Conservation (phyloP, 345 rosid genomes). For the Syzygium aqueum region DNA sequence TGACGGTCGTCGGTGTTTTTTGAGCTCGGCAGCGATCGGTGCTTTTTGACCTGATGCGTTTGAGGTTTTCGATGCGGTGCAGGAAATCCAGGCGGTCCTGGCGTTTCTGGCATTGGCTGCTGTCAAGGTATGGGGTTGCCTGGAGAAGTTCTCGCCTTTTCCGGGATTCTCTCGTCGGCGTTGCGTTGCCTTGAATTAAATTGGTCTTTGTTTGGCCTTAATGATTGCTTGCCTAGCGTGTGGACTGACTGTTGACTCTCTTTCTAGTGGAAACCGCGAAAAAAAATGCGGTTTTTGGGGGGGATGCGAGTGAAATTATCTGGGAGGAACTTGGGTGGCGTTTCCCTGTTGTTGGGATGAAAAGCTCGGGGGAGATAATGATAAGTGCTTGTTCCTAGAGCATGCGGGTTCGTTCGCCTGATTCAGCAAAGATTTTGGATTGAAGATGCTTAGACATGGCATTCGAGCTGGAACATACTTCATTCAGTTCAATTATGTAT, state of each 20-base stretch:
- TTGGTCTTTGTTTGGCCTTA: background rate
- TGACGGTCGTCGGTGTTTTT: background rate
- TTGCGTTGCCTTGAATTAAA: background rate
- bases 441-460: background rate
- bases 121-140: constrained; percentile 35
- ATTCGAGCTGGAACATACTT: background rate
- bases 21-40: background rate
- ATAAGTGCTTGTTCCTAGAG: background rate
- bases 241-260: background rate
- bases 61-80: constrained; percentile 4
- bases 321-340: background rate
- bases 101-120: constrained; percentile 43
- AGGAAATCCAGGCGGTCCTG: constrained; percentile 85
- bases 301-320: background rate
- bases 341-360: background rate
- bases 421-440: background rate
- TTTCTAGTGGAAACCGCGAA: background rate
- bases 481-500: background rate
- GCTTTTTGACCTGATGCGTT: background rate
- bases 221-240: background rate
- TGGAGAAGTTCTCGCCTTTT: background rate
- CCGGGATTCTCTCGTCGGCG: background rate
- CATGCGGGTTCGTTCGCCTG: background rate
- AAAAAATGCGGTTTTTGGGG: background rate
- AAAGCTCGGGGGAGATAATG: background rate